Conservation (phyloP, 2,329 filamentous ascomycete genomes). For the Ceratocystis huliohia region DNA sequence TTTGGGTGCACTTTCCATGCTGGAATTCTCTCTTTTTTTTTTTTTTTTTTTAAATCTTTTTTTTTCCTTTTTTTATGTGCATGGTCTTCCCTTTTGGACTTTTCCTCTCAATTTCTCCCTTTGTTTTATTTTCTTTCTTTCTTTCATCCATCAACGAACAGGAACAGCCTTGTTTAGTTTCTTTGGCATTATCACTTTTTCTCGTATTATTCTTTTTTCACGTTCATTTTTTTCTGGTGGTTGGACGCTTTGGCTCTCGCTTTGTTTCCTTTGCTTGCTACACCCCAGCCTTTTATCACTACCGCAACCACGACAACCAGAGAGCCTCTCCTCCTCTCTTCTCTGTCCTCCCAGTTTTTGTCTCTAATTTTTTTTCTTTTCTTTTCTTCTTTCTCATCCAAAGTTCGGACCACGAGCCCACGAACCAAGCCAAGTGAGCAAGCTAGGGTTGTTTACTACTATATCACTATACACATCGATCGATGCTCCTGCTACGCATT, state of each 20-base stretch:
- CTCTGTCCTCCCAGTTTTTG: background rate
- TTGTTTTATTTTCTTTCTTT: background rate
- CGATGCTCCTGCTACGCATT: background rate
- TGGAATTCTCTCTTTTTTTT: background rate
- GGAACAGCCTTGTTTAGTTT: no score
- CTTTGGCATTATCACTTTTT: background rate
- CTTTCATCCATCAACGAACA: no score
- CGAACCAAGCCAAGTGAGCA: background rate
- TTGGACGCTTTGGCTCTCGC: constrained; percentile 14
- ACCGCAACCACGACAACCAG: constrained; percentile 13
- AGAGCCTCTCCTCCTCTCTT: background rate
- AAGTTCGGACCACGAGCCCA: background rate
- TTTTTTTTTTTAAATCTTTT: background rate
- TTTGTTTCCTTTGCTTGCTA: constrained; percentile 5
- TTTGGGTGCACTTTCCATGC: background rate
- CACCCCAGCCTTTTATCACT: constrained; percentile 16
- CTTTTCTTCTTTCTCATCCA: background rate
- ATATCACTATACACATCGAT: background rate
- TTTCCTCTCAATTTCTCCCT: background rate
- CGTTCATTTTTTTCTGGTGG: constrained; percentile 5
- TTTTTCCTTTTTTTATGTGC: background rate
- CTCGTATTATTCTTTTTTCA: background rate
- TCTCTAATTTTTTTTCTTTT: background rate
- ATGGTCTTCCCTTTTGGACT: background rate
- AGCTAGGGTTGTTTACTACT: constrained; percentile 12